Evolutionary conservation across 805 yeast genomes (phyloP), one percentile per base, ranked within the genome.

Genomic region (Candida oleophila): DNA sequence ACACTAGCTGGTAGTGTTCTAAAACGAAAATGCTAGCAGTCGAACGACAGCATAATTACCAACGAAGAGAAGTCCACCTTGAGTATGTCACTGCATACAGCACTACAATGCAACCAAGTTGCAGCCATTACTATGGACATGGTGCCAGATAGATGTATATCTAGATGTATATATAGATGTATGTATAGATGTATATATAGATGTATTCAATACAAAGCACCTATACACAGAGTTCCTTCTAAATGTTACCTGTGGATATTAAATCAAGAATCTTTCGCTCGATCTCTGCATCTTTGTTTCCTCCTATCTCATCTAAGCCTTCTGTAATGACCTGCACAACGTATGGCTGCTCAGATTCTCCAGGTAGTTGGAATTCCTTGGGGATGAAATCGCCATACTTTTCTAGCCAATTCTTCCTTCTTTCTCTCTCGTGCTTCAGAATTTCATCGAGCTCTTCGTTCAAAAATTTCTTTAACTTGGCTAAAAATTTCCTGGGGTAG

Each of bases 261-360:
- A 30, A 39, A 32, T 34, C 38, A 41, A 28, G 22, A 35, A 7
- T 52, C 46, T 21, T 56, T 44, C 22, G 55, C 22, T 42, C 45
- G 12, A 42, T 34, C 9, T 42, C 40, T 12, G 45, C 38, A 25
- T 28, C 34, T 16, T 42, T 40, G 4, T 40, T 34, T 3, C 22
- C 22, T 14, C 15, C 39, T 12, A 36, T 20, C 5, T 20, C 65
- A 9, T 69, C 73, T 38, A 72, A 49, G 1, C 76, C 76, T 42
- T 72, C 76, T 19, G 76, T 72, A 15, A 69, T 53, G 4, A 72
- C 69, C 56, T 71, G 74, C 44, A 68, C 67, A 19, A 72, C 65
- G 4, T 58, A 49, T 1, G 77, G 77, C 50, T 66, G 67, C 37
- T 54, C 57, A 22, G 44, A 41, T 22, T 66, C 73, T 1, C 74